phyloP scores from a whole-genome alignment of 164 flowering plant genomes.

The Nymphaea thermarum region DNA sequence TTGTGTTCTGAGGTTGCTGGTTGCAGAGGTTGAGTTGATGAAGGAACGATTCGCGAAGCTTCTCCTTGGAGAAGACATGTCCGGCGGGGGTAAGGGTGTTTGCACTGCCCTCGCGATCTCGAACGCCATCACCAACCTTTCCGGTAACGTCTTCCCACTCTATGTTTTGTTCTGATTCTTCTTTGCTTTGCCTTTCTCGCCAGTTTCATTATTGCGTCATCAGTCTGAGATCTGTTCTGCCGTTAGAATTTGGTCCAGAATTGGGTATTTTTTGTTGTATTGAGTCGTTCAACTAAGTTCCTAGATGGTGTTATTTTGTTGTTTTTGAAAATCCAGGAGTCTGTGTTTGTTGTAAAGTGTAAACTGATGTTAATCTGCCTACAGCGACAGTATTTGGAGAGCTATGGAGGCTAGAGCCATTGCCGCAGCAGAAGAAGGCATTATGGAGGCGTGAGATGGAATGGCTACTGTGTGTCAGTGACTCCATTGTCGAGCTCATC shows the following conservation, averaged over 20 bases:
- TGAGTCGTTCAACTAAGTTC: not conserved
- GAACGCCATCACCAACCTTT: slow-evolving; percentile 76
- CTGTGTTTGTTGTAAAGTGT: not conserved
- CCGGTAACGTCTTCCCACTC: slow-evolving; percentile 23
- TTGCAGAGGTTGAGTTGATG: slow-evolving; percentile 61
- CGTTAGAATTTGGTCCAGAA: not conserved
- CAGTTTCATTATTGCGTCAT: too few species aligned
- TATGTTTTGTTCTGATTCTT: not conserved
- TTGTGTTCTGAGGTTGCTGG: not conserved
- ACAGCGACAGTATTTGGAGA: slow-evolving; percentile 77
- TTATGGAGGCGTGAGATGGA: slow-evolving; percentile 84
- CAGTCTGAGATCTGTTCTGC: too few species aligned
- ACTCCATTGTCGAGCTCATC: slow-evolving; percentile 63
- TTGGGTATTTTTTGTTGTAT: not conserved
- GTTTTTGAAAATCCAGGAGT: not conserved
- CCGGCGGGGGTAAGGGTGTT: slow-evolving; percentile 81
- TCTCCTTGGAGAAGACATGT: slow-evolving; percentile 84
- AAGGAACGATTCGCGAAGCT: slow-evolving; percentile 79
- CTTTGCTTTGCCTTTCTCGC: not conserved
- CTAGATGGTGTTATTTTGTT: not conserved
- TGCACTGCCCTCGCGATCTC: slow-evolving; percentile 77
- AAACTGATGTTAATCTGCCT: not conserved
- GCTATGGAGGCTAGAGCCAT: slow-evolving; percentile 71
- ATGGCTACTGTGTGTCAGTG: slow-evolving; percentile 65
- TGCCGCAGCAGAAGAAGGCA: slow-evolving; percentile 44